A percentile compares a stretch with the other conserved stretches of the same genome.
phyloP scores from a whole-genome alignment of 2,329 filamentous ascomycete genomes.

The Alternaria novae-zelandiae region DNA sequence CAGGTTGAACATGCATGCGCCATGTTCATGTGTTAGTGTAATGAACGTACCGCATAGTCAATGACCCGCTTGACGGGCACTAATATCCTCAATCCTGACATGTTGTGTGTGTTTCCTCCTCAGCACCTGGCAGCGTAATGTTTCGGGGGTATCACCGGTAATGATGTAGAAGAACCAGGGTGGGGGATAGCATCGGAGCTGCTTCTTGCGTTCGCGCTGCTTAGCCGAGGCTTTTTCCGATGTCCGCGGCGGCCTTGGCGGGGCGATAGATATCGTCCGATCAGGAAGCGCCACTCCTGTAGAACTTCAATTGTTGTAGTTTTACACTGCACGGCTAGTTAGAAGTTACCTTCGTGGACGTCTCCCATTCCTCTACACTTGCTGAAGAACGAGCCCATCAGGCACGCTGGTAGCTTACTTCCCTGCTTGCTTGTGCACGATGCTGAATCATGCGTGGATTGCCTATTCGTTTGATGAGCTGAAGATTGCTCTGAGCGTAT shows the following conservation, averaged over 20 bases:
- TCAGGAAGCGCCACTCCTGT: neutral
- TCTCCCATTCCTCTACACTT: neutral
- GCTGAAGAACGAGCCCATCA: neutral
- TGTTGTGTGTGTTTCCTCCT: slow-evolving; percentile 20
- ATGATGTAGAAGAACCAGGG: slow-evolving; percentile 14
- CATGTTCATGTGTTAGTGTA: neutral
- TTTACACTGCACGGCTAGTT: too few species aligned
- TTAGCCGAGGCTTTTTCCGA: slow-evolving; percentile 18
- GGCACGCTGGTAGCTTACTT: neutral
- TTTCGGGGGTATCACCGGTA: neutral
- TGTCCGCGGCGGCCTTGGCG: slow-evolving; percentile 12
- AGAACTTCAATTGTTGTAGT: too few species aligned
- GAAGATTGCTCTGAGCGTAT: neutral
- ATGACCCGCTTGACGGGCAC: slow-evolving; percentile 65
- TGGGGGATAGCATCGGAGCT: slow-evolving; percentile 19
- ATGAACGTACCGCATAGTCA: slow-evolving; percentile 60
- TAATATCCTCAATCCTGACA: slow-evolving; percentile 60
- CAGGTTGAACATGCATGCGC: neutral
- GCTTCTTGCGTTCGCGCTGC: slow-evolving; percentile 1
- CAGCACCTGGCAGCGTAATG: neutral
- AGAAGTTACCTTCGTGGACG: neutral
- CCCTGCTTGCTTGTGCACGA: neutral
- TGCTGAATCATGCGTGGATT: neutral
- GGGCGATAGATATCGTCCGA: neutral
- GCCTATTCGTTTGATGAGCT: neutral